These are phyloP conservation scores for Cryptosporidium tyzzeri DNA, from an alignment of 169 alveolate species.

Conservation along the genomic window DNA sequence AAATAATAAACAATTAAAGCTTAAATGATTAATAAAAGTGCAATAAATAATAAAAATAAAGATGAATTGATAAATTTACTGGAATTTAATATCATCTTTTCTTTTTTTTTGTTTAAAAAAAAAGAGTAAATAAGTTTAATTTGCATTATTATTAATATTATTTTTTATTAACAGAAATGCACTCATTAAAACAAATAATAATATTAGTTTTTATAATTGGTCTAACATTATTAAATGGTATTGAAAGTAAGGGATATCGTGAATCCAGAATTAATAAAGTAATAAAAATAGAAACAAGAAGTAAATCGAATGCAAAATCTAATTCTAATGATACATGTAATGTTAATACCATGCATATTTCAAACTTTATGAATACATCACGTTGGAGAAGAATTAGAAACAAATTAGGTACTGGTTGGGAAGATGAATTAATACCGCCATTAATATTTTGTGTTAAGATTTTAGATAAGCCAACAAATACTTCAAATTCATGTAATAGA, in stretches of 20 bases:
- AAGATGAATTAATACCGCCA: slow-evolving; percentile 65
- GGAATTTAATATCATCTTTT: no score
- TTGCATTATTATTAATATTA: neutral
- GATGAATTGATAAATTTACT: neutral
- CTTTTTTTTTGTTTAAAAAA: neutral
- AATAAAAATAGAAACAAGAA: slow-evolving; percentile 11
- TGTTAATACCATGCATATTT: neutral
- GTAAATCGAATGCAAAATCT: neutral
- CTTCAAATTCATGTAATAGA: slow-evolving; percentile 18
- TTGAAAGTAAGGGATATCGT: slow-evolving; percentile 50
- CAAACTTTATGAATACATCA: slow-evolving; percentile 55
- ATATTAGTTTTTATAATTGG: neutral
- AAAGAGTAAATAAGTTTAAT: neutral
- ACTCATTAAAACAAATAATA: neutral
- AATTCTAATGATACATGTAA: neutral
- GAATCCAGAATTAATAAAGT: slow-evolving; percentile 53
- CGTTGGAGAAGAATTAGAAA: slow-evolving; percentile 64
- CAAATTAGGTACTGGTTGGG: slow-evolving; percentile 70
- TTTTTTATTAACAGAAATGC: neutral
- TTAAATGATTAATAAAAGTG: neutral
- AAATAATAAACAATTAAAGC: no score
- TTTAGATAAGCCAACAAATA: slow-evolving; percentile 35
- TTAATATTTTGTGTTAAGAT: slow-evolving; percentile 61
- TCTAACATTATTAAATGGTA: neutral
- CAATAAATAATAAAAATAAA: neutral